Evolutionary conservation across 306 rosid genomes (phyloP).

Genomic region (Betula pendula): DNA sequence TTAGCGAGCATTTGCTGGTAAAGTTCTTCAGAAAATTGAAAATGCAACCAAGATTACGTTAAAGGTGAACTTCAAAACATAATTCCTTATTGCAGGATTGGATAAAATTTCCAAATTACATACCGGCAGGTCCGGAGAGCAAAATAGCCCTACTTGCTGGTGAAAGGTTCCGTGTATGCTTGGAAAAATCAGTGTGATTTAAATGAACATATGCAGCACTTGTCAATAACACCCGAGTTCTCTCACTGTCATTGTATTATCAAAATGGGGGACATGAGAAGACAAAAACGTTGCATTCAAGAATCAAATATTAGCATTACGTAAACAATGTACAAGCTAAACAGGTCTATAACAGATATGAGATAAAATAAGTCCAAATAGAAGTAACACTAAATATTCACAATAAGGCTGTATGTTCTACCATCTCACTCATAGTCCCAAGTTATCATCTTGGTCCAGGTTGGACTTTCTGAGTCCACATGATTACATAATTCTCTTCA

Average conservation of each 20-base stretch:
- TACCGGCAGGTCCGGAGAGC: conserved; percentile 92
- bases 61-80: background rate
- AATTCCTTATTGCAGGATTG: background rate
- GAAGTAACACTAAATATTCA: background rate
- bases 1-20: conserved; percentile 86
- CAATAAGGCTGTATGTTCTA: conserved; percentile 3
- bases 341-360: background rate
- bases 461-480: background rate
- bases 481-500: background rate
- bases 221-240: conserved; percentile 64
- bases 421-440: background rate
- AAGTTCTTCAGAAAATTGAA: conserved; percentile 50
- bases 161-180: conserved; percentile 84
- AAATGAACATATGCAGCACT: conserved; percentile 80
- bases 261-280: conserved; percentile 9
- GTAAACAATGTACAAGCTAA: background rate
- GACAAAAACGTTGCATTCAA: conserved; percentile 6
- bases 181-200: conserved; percentile 63
- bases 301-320: background rate
- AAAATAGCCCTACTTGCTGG: conserved; percentile 85
- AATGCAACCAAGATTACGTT: conserved; percentile 9
- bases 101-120: conserved; percentile 8
- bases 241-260: conserved; percentile 53
- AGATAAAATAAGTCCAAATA: background rate
- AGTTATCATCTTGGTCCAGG: background rate